Conservation (phyloP, 75 land plant genomes). For the Cryptomeria japonica region DNA sequence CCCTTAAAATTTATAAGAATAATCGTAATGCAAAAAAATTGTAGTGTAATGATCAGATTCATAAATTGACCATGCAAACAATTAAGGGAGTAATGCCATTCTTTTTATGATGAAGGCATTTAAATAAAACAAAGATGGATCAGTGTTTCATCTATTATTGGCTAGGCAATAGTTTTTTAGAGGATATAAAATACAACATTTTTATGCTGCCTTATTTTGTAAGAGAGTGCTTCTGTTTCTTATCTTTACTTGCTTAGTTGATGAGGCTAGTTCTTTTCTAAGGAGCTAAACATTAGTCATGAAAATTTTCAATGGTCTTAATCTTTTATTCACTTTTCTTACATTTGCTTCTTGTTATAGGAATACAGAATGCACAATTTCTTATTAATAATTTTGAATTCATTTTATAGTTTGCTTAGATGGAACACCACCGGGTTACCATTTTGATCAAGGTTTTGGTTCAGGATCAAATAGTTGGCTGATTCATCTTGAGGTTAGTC, state of each 20-base stretch:
- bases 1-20: background rate
- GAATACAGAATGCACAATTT: background rate
- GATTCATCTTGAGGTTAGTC: conserved; percentile 69
- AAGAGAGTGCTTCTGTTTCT: background rate
- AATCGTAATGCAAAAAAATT: background rate
- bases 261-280: background rate
- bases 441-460: conserved; percentile 66
- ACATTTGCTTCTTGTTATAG: background rate
- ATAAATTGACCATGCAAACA: background rate
- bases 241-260: background rate
- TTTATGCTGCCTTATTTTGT: background rate
- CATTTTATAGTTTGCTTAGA: conserved; percentile 77
- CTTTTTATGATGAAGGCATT: no score
- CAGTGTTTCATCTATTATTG: background rate
- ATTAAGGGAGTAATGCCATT: background rate
- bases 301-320: background rate
- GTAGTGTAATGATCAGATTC: background rate
- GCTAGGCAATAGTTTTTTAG: background rate
- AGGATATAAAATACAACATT: background rate
- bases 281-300: background rate
- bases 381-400: background rate
- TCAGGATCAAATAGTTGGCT: conserved; percentile 76
- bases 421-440: conserved; percentile 83
- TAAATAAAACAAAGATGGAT: background rate
- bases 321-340: background rate